Base-by-base conservation (phyloP, 1,139 yeast genomes). In the Yamadazyma conglobata region DNA sequence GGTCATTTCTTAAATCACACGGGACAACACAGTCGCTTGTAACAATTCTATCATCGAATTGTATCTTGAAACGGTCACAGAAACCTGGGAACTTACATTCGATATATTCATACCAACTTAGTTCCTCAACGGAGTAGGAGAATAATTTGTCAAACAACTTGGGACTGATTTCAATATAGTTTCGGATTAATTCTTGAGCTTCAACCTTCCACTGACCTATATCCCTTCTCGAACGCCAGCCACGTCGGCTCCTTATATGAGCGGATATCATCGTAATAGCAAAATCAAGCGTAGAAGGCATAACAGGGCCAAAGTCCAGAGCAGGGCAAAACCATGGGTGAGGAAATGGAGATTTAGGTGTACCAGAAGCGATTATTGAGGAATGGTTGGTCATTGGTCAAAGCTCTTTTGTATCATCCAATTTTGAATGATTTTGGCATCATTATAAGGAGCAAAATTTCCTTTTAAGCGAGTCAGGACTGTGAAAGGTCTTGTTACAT, bases 61-160 rank as follows among this genome's bases (percentile, higher is more conserved):
- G 44, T 13, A 40, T 35, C 13, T 34, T 25, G 18, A 49, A 37
- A 5, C 30, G 32, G n/a, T 21, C 25, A 2, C 15, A n/a, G 2
- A 19, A 14, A n/a, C 20, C 18, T 6, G 30, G 30, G 16, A 27
- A 27, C 6, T 15, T 13, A n/a, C 30, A 17, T 27, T 52, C 52
- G 14, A 46, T 22, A 10, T 40, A 33, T 10, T 48, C 54, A 29
- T 48, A 53, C 64, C 65, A 60, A 21, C 39, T 42, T 27, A 61
- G 45, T 35, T 61, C 68, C 26, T 38, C 31, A 19, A 59, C 39
- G 1, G 47, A 51, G 32, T 42, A 59, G 4, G 50, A 49, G 23
- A 54, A 42, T 4, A 60, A 34, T 13, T 42, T 46, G 10, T 51
- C 48, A 19, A 42, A 27, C 23, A 28, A 44, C 33, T 22, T 6